phyloP scores from a whole-genome alignment of 208 protist species.

The Acanthamoeba sp. region DNA sequence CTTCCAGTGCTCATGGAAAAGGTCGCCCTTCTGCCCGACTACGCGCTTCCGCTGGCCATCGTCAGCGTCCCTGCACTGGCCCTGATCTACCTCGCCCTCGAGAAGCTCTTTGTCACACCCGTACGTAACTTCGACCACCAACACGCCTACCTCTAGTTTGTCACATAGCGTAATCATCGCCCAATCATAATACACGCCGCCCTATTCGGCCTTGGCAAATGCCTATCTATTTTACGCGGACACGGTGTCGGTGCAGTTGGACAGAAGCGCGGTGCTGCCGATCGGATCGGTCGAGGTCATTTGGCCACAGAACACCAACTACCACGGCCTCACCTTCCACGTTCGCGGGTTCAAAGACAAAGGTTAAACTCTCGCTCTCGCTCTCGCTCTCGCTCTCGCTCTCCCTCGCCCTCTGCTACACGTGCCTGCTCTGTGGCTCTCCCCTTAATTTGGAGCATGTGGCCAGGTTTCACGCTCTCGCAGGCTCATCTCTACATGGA shows the following conservation, averaged over 20 bases:
- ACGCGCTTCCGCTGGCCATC: neutral
- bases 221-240: neutral
- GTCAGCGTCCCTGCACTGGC: neutral
- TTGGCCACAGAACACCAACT: neutral
- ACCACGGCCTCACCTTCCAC: neutral
- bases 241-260: neutral
- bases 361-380: no score
- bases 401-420: no score
- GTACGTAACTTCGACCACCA: neutral
- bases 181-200: no score
- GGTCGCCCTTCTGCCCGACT: neutral
- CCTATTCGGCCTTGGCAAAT: no score
- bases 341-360: neutral
- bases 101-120: neutral
- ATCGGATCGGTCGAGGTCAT: neutral
- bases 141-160: no score
- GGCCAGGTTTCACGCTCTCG: neutral
- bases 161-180: no score
- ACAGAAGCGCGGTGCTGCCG: neutral
- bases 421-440: neutral
- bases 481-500: neutral
- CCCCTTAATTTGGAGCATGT: neutral
- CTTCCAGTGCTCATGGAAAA: neutral
- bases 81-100: neutral
- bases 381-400: no score